Evolutionary conservation across 2,329 filamentous ascomycete species (phyloP), one percentile per base, ranked within the genome.

Genomic region (Colletotrichum lupini): DNA sequence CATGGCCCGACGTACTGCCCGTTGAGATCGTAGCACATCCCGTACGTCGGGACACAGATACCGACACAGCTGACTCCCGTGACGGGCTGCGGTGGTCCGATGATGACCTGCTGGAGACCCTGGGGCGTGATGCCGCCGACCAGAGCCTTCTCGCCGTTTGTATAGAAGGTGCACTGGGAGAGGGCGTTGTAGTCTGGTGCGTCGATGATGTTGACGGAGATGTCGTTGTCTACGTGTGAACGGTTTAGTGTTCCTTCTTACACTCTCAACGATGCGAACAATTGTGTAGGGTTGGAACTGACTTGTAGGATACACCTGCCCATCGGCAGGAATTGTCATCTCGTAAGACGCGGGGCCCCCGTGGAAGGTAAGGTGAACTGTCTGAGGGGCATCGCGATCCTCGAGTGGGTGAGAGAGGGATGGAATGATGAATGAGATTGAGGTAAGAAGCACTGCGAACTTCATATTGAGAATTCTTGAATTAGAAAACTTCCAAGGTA

Each of bases 51-150:
- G n/a, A 87, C 79, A 75, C 85, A 88, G 3, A 78, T 75, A 66
- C 85, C 84, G 64, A 80, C 75, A 78, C 86, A 87, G 75, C 80
- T 83, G 26, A 88, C 85, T 16, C 79, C 80, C 6, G 78, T 78
- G 64, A 89, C 81, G 4, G 83, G 82, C 77, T 84, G 81, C 4
- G 86, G 85, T 26, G 86, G 85, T 0, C 84, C 83, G 28, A 88
- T 80, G 9, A 82, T 77, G 26, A 88, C 79, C 68, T 85, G 82
- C 75, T 83, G 80, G 19, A 80, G 74, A 11, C 83, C 83, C 2
- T 75, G 67, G 1, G 75, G 49, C 35, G 77, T 78, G 74, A 82
- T 79, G 65, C 77, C 78, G 66, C 77, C 77, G 26, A 77, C 78
- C 5, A 85, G 79, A 0, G 82, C 77, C 75, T 81, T 79, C 7